Evolutionary conservation across 257 asterid species (phyloP), one percentile per base, ranked within the genome.

Genomic region (Scutellaria minor): DNA sequence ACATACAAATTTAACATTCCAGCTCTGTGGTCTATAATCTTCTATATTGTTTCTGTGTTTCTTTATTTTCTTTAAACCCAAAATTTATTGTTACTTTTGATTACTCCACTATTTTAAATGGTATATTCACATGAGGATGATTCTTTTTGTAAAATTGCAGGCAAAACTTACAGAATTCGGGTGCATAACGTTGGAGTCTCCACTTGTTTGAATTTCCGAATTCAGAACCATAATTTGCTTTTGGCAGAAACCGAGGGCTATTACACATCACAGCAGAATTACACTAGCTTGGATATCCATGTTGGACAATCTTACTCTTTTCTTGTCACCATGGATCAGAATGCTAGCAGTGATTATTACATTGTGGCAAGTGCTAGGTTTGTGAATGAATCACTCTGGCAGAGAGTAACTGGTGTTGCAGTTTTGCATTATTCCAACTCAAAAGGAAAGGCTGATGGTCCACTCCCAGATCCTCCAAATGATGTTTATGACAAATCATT

Each of bases 301-400:
- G 64, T 57, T 31, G 64, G 64, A 31, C 64, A 57, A 35, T 57
- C 64, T 31, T 57, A 57, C 45, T 31, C 64, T 57, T 57, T 57
- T 57, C 44, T 57, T 57, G 64, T 57, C 31, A 57, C 64, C 18
- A 57, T 57, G 64, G 64, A 57, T 57, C 64, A 57, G 44, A 57
- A 57, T 10, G 64, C 64, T 11, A 57, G 64, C 64, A 57, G 64
- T 27, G 64, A 57, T 31, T 57, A 57, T 57, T 57, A 31, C 64
- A 57, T 57, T 11, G 64, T 57, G 20, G 64, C 64, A 2, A 57
- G 64, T 5, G 64, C 64, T 57, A 41, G 64, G 64, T 57, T 57
- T 57, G 64, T 57, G 64, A 57, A 57, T 57, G 64, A 57, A 57
- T 57, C 64, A 57, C 64, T 31, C 5, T 57, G 64, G 64, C 64